These are phyloP conservation scores for grape (Vitis vinifera) DNA, from an alignment of 164 flowering plant species.

Conservation along the genomic window ASM3070453v1 NC_081809.1:5253001-5253500, in stretches of 20 bases:
- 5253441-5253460: constrained; percentile 7
- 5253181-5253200: background rate
- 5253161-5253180: constrained; percentile 14
- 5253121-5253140: constrained; percentile 24
- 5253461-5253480: constrained; percentile 12
- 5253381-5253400: constrained; percentile 5
- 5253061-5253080: constrained; percentile 23
- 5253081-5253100: constrained; percentile 11
- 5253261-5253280: constrained; percentile 2
- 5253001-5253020: constrained; percentile 8
- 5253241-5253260: constrained; percentile 29
- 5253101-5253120: constrained; percentile 25
- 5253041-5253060: background rate
- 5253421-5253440: constrained; percentile 16
- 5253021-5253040: constrained; percentile 8
- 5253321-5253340: background rate
- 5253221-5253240: constrained; percentile 26
- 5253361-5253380: constrained; percentile 17
- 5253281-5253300: constrained; percentile 28
- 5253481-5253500: constrained; percentile 2
- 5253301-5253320: constrained; percentile 19
- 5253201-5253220: constrained; percentile 21
- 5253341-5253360: background rate
- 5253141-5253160: constrained; percentile 19
- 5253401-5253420: constrained; percentile 13